Evolutionary conservation across 768 basidiomycete genomes (phyloP).

Genomic region (Leccinum disarticulatum): DNA sequence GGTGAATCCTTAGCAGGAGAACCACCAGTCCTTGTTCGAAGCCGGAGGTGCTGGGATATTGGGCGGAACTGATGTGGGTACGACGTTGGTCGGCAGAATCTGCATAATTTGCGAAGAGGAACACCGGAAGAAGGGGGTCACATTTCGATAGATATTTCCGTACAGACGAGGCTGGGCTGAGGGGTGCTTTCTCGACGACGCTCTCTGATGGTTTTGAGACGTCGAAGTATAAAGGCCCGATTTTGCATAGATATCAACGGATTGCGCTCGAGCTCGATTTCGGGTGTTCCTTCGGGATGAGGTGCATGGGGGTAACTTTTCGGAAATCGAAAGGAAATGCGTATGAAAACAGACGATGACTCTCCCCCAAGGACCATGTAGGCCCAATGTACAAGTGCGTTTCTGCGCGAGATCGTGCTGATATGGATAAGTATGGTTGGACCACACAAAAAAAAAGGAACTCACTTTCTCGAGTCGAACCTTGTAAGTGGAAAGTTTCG

Average conservation of each 20-base stretch:
- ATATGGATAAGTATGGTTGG: slow-evolving; percentile 4
- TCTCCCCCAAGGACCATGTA: slow-evolving; percentile 94
- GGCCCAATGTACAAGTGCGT: slow-evolving; percentile 79
- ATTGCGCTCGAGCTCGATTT: slow-evolving; percentile 80
- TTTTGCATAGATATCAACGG: slow-evolving; percentile 76
- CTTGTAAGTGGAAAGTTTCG: slow-evolving; percentile 61
- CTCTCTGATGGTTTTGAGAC: slow-evolving; percentile 70
- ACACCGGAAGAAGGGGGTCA: too few relatives aligned
- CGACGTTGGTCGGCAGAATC: too few relatives aligned
- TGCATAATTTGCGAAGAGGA: too few relatives aligned
- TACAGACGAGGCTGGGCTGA: too few relatives aligned
- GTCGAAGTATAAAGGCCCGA: slow-evolving; percentile 75
- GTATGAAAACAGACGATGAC: slow-evolving; percentile 77
- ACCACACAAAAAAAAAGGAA: neutral
- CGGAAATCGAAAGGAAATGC: slow-evolving; percentile 89
- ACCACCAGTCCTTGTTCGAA: too few relatives aligned
- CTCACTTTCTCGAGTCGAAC: slow-evolving; percentile 84
- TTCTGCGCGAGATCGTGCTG: slow-evolving; percentile 70
- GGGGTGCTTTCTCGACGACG: too few relatives aligned
- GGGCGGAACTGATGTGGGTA: too few relatives aligned
- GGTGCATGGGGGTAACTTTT: slow-evolving; percentile 67
- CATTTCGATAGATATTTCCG: too few relatives aligned
- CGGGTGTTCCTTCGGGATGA: slow-evolving; percentile 65
- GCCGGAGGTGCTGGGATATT: too few relatives aligned
- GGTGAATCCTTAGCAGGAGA: too few relatives aligned